phyloP scores from a whole-genome alignment of 1,139 yeast species.

The Wickerhamomyces sp. region DNA sequence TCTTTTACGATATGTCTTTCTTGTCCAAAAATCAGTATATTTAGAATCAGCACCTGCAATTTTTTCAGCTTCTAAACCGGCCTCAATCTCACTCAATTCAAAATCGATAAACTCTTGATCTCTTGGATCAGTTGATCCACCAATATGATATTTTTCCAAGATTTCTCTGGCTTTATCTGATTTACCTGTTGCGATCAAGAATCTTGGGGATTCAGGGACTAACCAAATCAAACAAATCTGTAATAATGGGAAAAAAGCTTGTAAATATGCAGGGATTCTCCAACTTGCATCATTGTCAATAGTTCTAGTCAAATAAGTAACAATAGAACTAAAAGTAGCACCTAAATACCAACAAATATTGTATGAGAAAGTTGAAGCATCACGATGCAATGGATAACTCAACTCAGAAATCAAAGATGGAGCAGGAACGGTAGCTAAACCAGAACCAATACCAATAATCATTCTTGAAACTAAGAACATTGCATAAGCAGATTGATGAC shows the following conservation, averaged over 20 bases:
- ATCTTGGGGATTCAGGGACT: conserved; percentile 34
- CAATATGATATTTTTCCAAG: conserved; percentile 34
- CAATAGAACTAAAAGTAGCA: conserved; percentile 51
- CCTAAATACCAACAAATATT: conserved; percentile 49
- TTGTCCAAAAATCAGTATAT: conserved; percentile 34
- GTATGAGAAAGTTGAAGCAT: conserved; percentile 38
- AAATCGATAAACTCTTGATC: conserved; percentile 31
- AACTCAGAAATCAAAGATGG: conserved; percentile 38
- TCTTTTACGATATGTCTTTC: conserved; percentile 37
- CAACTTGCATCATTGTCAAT: conserved; percentile 29
- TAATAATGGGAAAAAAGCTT: conserved; percentile 6
- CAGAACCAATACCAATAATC: conserved; percentile 41
- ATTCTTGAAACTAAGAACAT: conserved; percentile 40
- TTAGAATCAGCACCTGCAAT: conserved; percentile 11
- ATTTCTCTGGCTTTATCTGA: conserved; percentile 22
- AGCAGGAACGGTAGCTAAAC: conserved; percentile 34
- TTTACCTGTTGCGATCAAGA: conserved; percentile 24
- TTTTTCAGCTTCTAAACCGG: conserved; percentile 26
- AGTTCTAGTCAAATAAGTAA: conserved; percentile 38
- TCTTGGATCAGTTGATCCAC: conserved; percentile 24
- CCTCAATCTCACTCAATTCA: conserved; percentile 38
- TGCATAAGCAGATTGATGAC: conserved; percentile 23
- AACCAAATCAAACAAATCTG: conserved; percentile 12
- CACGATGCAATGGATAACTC: conserved; percentile 40
- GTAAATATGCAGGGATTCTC: conserved; percentile 32